phyloP scores from a whole-genome alignment of 1,139 yeast species.

The Blastobotrys petasosporus region DNA sequence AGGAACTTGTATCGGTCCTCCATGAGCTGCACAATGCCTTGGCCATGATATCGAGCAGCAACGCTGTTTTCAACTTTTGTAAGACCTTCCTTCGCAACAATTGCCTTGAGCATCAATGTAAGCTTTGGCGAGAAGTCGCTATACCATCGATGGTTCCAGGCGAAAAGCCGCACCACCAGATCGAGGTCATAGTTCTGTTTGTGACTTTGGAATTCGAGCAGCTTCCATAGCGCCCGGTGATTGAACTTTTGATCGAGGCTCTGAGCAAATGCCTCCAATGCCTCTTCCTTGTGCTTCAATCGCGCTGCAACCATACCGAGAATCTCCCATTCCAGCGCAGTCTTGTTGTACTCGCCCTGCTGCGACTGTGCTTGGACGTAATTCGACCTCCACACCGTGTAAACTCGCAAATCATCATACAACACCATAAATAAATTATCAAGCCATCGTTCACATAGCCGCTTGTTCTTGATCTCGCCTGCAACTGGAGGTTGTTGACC shows the following conservation, averaged over 20 bases:
- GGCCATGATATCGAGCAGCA: conserved; percentile 64
- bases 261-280: conserved; percentile 71
- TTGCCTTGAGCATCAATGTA: conserved; percentile 47
- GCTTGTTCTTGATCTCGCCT: conserved; percentile 49
- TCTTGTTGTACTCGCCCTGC: conserved; percentile 66
- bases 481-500: conserved; percentile 1
- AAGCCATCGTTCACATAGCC: conserved; percentile 92
- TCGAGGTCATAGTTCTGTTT: conserved; percentile 41
- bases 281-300: conserved; percentile 72
- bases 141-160: conserved; percentile 98
- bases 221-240: conserved; percentile 69
- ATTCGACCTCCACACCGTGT: conserved; percentile 91
- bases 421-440: conserved; percentile 81
- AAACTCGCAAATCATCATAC: conserved; percentile 82
- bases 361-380: conserved; percentile 71
- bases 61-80: conserved; percentile 70
- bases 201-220: conserved; percentile 55
- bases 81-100: conserved; percentile 71
- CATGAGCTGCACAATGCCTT: conserved; percentile 58
- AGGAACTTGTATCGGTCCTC: conserved; percentile 47
- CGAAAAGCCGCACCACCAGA: conserved; percentile 65
- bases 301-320: conserved; percentile 78
- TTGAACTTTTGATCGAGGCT: conserved; percentile 75
- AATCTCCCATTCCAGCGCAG: conserved; percentile 90
- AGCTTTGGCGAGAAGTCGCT: conserved; percentile 75